Percentiles rank a stretch among this genome's conserved stretches.
Evolutionary conservation across 345 rosid genomes (phyloP).

Genomic region (Acer campestre): DNA sequence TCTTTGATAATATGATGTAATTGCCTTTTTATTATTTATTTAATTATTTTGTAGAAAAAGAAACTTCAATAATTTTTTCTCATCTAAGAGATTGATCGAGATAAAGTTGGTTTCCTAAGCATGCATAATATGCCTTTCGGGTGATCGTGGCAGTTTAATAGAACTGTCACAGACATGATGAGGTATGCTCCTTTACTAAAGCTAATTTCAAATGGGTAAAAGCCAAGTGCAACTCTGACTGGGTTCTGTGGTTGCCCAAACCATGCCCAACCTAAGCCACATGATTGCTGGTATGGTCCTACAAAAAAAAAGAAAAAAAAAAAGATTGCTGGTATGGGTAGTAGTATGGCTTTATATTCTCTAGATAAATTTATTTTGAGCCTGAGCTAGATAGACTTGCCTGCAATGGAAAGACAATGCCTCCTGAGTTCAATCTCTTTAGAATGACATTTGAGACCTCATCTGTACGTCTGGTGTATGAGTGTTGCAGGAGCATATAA

Average conservation of each 20-base stretch:
- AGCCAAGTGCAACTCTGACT: background rate
- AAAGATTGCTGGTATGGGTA: background rate
- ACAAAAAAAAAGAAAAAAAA: too few species aligned
- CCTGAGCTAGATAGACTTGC: background rate
- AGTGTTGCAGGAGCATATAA: too few species aligned
- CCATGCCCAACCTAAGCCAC: background rate
- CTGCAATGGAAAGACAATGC: background rate
- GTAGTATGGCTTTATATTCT: background rate
- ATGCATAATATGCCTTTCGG: background rate
- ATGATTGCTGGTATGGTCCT: background rate
- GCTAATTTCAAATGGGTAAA: background rate
- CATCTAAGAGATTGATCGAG: background rate
- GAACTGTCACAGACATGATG: background rate
- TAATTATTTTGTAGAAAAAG: background rate
- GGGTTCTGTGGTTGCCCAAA: background rate
- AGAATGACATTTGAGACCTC: background rate
- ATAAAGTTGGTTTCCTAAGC: background rate
- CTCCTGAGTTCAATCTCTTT: background rate
- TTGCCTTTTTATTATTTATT: background rate
- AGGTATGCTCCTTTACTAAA: background rate
- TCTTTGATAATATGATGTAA: background rate
- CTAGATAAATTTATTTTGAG: background rate
- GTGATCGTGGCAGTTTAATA: background rate
- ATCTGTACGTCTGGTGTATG: background rate
- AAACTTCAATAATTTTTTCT: constrained; percentile 12